These are phyloP conservation scores for Oxyria digyna DNA, from an alignment of 148 eudicot species.

Conservation along the genomic window DNA sequence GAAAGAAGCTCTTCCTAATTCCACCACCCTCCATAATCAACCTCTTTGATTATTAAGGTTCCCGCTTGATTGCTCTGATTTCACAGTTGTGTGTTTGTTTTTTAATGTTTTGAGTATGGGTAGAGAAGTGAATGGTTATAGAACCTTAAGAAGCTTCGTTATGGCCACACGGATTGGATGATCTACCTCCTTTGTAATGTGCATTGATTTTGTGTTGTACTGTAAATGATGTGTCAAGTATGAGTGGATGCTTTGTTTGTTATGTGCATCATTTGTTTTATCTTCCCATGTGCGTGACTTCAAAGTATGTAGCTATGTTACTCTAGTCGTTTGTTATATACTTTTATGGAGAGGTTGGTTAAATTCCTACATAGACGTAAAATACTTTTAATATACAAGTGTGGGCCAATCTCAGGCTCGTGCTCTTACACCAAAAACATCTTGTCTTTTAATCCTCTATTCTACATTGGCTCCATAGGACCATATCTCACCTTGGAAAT, in stretches of 20 bases:
- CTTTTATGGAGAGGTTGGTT: neutral
- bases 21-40: neutral
- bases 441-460: too few species aligned
- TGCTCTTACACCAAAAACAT: too few species aligned
- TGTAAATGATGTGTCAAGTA: neutral
- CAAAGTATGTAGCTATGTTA: too few species aligned
- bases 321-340: neutral
- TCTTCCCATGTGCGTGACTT: neutral
- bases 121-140: neutral
- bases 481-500: too few species aligned
- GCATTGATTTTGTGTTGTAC: neutral
- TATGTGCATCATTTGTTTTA: neutral
- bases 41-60: neutral
- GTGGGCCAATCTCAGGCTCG: too few species aligned
- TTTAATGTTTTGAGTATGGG: neutral
- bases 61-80: neutral
- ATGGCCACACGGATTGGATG: neutral
- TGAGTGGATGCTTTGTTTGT: neutral
- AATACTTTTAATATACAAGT: too few species aligned
- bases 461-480: too few species aligned
- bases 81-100: neutral
- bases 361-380: too few species aligned
- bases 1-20: conserved; percentile 17
- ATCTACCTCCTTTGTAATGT: neutral
- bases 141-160: neutral